Base-by-base conservation (phyloP, 176 grass and related monocot species). In the Urochloa ruziziensis region DNA sequence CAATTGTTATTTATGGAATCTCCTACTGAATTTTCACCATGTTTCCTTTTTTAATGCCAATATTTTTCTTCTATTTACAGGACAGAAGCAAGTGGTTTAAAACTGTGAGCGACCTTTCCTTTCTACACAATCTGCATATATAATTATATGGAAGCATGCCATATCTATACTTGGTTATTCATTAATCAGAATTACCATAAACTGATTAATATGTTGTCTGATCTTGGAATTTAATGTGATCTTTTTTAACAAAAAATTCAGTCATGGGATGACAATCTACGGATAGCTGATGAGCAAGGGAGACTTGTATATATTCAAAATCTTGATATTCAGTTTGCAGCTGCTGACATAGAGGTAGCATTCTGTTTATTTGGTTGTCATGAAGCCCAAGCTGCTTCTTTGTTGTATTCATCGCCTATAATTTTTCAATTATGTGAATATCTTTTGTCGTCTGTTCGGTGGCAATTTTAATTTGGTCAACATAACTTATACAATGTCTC, bases 1-100 rank as follows among this genome's bases (percentile, higher is more conserved):
- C 21, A 42, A 54, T 56, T 58, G 18, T 73, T 78, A 65, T 79
- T 67, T 59, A 67, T 32, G 67, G 40, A 84, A 2, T 82, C 65
- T 67, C 32, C 16, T 80, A 60, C 60, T 80, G 39, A 40, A 74
- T 86, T 79, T 73, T 58, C 49, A 60, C 27, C 60, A 69, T 73
- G 11, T 85, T 75, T 87, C 69, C 29, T 88, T 74, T 65, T 65
- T 10, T 57, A 75, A 21, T 67, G 34, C 78, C 90, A 40, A 91
- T 80, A 35, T 58, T 81, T 87, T 78, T 81, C 11, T 85, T 46
- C 18, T 70, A 71, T 88, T 81, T 88, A 70, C 92, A 97, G 95
- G 95, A 91, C 85, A 84, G 75, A 83, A 93, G 86, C 53, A 97
- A 75, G 37, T 97, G 95, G 95, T 97, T 94, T 89, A 93, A 88